A percentile compares a stretch with the other conserved stretches of the same genome.
Conservation (phyloP, 2,329 filamentous ascomycete genomes). For the Zymoseptoria ardabiliae region DNA sequence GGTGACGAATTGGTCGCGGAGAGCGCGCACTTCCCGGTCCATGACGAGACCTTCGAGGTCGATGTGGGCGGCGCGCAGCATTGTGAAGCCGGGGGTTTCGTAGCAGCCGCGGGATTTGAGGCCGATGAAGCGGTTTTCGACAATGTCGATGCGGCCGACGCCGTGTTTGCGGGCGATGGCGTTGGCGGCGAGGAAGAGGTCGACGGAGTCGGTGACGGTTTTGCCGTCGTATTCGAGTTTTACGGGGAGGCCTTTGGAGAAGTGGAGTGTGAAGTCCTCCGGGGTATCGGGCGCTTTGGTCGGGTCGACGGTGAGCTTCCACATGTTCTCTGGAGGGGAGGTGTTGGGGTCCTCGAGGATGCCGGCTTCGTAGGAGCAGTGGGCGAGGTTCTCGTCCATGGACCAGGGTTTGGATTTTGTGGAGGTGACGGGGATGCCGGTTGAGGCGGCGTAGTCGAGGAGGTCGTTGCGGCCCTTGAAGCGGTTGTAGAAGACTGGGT, state of each 20-base stretch:
- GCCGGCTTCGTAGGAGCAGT: conserved; percentile 75
- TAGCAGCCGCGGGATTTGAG: conserved; percentile 78
- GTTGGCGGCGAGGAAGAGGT: conserved; percentile 66
- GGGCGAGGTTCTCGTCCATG: conserved; percentile 64
- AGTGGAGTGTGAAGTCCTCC: conserved; percentile 63
- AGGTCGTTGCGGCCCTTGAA: conserved; percentile 68
- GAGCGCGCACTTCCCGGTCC: conserved; percentile 59
- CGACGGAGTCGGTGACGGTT: conserved; percentile 59
- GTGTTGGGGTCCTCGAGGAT: conserved; percentile 60
- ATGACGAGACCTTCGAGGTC: conserved; percentile 61
- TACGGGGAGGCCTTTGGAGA: conserved; percentile 67
- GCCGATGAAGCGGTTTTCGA: conserved; percentile 73
- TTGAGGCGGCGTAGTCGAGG: conserved; percentile 60
- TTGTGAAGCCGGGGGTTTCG: conserved; percentile 56
- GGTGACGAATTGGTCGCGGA: conserved; percentile 65
- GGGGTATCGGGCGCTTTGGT: conserved; percentile 62
- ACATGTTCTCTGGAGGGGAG: conserved; percentile 69
- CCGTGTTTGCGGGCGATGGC: conserved; percentile 64
- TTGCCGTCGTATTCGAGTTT: conserved; percentile 57
- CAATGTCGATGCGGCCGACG: conserved; percentile 75
- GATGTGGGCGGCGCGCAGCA: conserved; percentile 51
- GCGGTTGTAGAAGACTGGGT: conserved; percentile 61
- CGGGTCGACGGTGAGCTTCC: conserved; percentile 64
- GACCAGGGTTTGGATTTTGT: conserved; percentile 67
- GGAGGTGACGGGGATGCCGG: conserved; percentile 63